A percentile compares a stretch with the other conserved stretches of the same genome.
These are phyloP conservation scores for Marasmius fiardii DNA, from an alignment of 1,284 basidiomycete species.

Conservation along the genomic window DNA sequence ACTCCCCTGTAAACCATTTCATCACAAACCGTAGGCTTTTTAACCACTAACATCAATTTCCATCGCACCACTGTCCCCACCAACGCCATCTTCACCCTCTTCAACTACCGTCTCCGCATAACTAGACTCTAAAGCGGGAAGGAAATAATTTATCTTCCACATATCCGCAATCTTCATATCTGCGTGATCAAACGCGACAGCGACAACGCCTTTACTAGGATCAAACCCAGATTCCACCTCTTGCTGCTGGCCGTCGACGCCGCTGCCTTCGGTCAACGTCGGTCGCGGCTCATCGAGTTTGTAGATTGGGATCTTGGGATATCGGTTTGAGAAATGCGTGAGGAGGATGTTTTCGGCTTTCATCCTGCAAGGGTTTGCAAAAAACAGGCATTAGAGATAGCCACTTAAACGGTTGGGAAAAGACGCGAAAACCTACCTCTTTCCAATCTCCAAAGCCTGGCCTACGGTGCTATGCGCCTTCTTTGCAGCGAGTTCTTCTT, in stretches of 20 bases:
- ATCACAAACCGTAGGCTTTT: too few relatives aligned
- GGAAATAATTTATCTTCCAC: slow-evolving; percentile 78
- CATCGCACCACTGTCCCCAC: not conserved
- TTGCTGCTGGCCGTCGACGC: too few relatives aligned
- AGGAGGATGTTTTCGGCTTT: slow-evolving; percentile 78
- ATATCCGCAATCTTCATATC: slow-evolving; percentile 72
- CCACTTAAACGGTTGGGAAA: slow-evolving; percentile 7
- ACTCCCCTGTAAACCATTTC: too few relatives aligned
- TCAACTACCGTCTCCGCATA: slow-evolving; percentile 58
- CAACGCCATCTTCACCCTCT: slow-evolving; percentile 46
- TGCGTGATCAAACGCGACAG: slow-evolving; percentile 81
- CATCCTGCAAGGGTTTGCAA: slow-evolving; percentile 69
- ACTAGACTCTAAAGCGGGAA: slow-evolving; percentile 67
- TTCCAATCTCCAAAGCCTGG: slow-evolving; percentile 80
- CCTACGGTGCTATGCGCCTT: slow-evolving; percentile 92
- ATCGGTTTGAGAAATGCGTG: slow-evolving; percentile 94
- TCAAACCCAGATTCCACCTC: slow-evolving; percentile 9
- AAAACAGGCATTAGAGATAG: not conserved
- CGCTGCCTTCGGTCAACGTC: too few relatives aligned
- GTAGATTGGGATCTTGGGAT: slow-evolving; percentile 75
- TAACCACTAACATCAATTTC: not conserved
- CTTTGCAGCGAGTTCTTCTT: slow-evolving; percentile 64
- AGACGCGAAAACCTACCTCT: slow-evolving; percentile 39
- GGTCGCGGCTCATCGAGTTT: too few relatives aligned
- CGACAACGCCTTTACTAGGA: slow-evolving; percentile 45